Conservation (phyloP, 2,329 filamentous ascomycete species). For the Arthrobotrys megalospora region DNA sequence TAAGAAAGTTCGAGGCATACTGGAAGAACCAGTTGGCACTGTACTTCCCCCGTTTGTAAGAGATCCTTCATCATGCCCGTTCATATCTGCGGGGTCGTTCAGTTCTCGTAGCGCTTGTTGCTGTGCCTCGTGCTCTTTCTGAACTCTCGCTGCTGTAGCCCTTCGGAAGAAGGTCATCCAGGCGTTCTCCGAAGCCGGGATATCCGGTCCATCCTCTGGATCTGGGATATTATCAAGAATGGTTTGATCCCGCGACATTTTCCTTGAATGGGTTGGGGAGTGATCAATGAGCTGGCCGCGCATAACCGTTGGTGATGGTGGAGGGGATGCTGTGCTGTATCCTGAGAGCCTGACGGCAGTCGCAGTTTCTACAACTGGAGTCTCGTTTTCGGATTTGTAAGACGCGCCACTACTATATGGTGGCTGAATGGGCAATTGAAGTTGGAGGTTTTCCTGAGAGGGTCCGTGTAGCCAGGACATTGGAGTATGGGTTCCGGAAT, state of each 20-base stretch:
- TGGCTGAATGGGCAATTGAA: constrained; percentile 27
- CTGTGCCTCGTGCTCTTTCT: constrained; percentile 70
- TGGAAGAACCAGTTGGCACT: constrained; percentile 23
- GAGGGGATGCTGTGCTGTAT: constrained; percentile 55
- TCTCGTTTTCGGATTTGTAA: constrained; percentile 52
- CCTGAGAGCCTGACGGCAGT: constrained; percentile 60
- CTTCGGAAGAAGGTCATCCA: constrained; percentile 84
- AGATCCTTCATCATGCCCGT: constrained; percentile 24
- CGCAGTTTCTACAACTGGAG: constrained; percentile 47
- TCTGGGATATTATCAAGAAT: constrained; percentile 61
- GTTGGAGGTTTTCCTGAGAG: constrained; percentile 62
- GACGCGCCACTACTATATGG: constrained; percentile 35
- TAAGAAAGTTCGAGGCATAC: constrained; percentile 53
- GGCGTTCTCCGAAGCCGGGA: constrained; percentile 66
- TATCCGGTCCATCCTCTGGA: constrained; percentile 63
- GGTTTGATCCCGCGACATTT: constrained; percentile 61
- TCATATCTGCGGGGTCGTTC: not conserved
- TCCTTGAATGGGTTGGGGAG: constrained; percentile 59
- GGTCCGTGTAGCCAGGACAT: constrained; percentile 64
- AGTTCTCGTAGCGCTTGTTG: constrained; percentile 42
- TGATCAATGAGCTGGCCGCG: constrained; percentile 58
- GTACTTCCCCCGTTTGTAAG: constrained; percentile 28
- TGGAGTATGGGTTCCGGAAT: constrained; percentile 63
- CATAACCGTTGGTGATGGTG: constrained; percentile 48
- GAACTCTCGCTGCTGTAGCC: constrained; percentile 69